phyloP scores from a whole-genome alignment of 768 basidiomycete genomes.

The Pulveroboletus sp. region DNA sequence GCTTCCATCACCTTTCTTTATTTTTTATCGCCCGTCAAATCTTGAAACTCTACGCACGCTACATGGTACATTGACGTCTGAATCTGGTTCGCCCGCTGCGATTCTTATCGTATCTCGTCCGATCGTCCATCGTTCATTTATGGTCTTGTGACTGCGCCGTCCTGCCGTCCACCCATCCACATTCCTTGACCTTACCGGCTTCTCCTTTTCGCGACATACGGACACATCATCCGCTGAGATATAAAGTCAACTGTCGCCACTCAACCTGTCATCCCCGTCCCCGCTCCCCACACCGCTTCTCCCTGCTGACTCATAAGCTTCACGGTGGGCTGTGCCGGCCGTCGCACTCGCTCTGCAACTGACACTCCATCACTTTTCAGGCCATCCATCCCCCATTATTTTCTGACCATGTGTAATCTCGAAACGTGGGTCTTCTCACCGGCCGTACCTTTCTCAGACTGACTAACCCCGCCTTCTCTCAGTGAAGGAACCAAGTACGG shows the following conservation, averaged over 20 bases:
- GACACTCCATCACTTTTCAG: conserved; percentile 4
- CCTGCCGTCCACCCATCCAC: conserved; percentile 6
- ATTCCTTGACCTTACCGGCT: conserved; percentile 18
- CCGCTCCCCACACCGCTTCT: conserved; percentile 11
- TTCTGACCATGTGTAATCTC: conserved; percentile 48
- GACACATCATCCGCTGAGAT: conserved; percentile 15
- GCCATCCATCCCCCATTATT: conserved; percentile 7
- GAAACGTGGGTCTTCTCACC: conserved; percentile 42
- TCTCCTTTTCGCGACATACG: conserved; percentile 12
- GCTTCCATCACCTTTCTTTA: conserved; percentile 7
- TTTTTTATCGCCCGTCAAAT: conserved; percentile 19
- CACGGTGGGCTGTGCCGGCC: conserved; percentile 17
- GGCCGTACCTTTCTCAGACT: conserved; percentile 14
- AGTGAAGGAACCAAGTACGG: conserved; percentile 75
- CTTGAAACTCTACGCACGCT: conserved; percentile 17
- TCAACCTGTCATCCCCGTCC: conserved; percentile 9
- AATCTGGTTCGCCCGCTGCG: conserved; percentile 10
- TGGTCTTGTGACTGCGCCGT: conserved; percentile 29
- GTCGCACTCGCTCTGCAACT: background rate
- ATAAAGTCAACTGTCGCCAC: conserved; percentile 30
- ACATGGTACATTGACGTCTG: no score
- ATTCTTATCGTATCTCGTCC: conserved; percentile 30
- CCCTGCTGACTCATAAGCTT: conserved; percentile 7
- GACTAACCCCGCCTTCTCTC: conserved; percentile 28
- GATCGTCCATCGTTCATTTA: conserved; percentile 29